Conservation (phyloP, 2,329 filamentous ascomycete genomes). For the Neopestalotiopsis sp. region DNA sequence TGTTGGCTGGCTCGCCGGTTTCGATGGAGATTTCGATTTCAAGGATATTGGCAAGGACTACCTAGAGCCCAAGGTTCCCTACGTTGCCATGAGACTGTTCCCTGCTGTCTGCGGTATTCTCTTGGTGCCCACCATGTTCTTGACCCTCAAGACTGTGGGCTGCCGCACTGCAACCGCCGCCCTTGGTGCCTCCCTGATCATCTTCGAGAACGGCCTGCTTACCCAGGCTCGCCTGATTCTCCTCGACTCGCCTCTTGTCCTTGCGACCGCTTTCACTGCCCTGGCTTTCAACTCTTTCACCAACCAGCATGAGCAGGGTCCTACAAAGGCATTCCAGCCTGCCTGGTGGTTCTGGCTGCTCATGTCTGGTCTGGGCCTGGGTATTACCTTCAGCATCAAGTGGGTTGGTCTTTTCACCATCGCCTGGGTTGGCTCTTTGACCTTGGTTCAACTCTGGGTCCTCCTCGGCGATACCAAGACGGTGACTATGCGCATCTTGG, state of each 20-base stretch:
- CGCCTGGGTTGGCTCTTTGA: slow-evolving; percentile 94
- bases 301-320: slow-evolving; percentile 95
- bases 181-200: slow-evolving; percentile 83
- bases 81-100: slow-evolving; percentile 95
- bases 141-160: slow-evolving; percentile 89
- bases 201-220: slow-evolving; percentile 95
- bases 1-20: slow-evolving; percentile 92
- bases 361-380: slow-evolving; percentile 84
- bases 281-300: slow-evolving; percentile 91
- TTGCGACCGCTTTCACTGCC: slow-evolving; percentile 90
- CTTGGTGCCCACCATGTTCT: slow-evolving; percentile 89
- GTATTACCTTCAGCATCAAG: slow-evolving; percentile 93
- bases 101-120: slow-evolving; percentile 89
- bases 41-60: slow-evolving; percentile 99
- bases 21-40: slow-evolving; percentile 96
- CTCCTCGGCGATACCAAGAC: slow-evolving; percentile 87
- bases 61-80: slow-evolving; percentile 89
- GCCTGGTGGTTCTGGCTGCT: slow-evolving; percentile 99
- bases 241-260: slow-evolving; percentile 91
- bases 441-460: slow-evolving; percentile 91
- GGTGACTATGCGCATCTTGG: slow-evolving; percentile 83
- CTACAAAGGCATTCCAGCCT: slow-evolving; percentile 82
- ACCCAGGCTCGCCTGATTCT: slow-evolving; percentile 96
- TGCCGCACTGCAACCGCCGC: slow-evolving; percentile 86
- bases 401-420: slow-evolving; percentile 99